These are phyloP conservation scores for Tricholoma furcatifolium DNA, from an alignment of 768 basidiomycete genomes.

Conservation along the genomic window DNA sequence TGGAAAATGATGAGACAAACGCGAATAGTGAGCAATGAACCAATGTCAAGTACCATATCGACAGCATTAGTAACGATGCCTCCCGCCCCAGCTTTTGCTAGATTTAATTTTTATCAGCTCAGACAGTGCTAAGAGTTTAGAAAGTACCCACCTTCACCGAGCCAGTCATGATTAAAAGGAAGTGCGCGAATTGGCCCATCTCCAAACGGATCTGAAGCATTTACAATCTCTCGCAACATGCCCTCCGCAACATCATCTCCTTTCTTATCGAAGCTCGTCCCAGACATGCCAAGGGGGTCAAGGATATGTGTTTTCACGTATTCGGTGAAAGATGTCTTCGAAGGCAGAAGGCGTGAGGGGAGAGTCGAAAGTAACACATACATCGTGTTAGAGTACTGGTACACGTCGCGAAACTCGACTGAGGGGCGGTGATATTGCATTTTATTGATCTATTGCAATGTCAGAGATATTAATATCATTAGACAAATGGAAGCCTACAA, in stretches of 20 bases:
- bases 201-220: conserved; percentile 6
- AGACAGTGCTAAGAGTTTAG: background rate
- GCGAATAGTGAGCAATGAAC: background rate
- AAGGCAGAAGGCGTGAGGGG: conserved; percentile 19
- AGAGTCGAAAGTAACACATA: conserved; percentile 22
- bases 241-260: conserved; percentile 21
- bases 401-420: conserved; percentile 22
- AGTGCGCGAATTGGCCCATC: background rate
- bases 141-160: conserved; percentile 9
- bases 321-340: conserved; percentile 16
- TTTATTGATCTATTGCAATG: conserved; percentile 6
- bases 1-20: background rate
- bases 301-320: conserved; percentile 24
- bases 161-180: conserved; percentile 12
- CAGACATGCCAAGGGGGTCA: conserved; percentile 22
- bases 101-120: background rate
- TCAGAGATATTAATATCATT: no score
- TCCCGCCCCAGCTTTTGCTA: conserved; percentile 23
- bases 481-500: conserved; percentile 2
- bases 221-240: conserved; percentile 13
- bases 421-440: conserved; percentile 26
- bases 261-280: conserved; percentile 23
- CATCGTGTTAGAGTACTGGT: conserved; percentile 26
- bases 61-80: conserved; percentile 21
- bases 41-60: conserved; percentile 21